Evolutionary conservation across 495 filamentous ascomycete species (phyloP).

Genomic region (Penicillium turbatum): DNA sequence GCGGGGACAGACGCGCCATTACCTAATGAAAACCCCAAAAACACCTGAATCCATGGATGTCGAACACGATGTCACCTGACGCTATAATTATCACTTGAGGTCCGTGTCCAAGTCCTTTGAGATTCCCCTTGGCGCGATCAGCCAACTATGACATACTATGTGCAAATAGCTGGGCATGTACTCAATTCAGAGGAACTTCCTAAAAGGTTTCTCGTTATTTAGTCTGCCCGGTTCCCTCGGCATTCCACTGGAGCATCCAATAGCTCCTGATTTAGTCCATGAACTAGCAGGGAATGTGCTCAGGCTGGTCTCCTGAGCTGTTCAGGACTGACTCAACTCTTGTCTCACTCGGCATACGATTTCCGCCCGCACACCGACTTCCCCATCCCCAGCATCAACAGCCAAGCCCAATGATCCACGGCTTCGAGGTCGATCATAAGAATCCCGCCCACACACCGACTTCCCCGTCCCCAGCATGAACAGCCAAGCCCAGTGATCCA

Average conservation of each 20-base stretch:
- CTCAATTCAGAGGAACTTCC: too few relatives aligned
- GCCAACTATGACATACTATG: neutral
- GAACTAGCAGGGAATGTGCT: too few relatives aligned
- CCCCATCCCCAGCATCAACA: neutral
- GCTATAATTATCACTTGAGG: neutral
- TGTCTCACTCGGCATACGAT: neutral
- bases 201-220: neutral
- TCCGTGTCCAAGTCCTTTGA: neutral
- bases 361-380: conserved; percentile 9
- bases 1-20: conserved; percentile 23
- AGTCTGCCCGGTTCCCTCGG: neutral
- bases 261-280: neutral
- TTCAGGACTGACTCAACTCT: neutral
- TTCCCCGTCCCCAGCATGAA: neutral
- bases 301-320: neutral
- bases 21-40: conserved; percentile 19
- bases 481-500: conserved; percentile 1
- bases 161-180: neutral
- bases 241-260: neutral
- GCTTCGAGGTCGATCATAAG: conserved; percentile 1
- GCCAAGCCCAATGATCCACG: conserved; percentile 3
- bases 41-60: too few relatives aligned
- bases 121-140: neutral
- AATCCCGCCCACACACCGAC: conserved; percentile 8
- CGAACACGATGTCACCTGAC: conserved; percentile 19